A percentile compares a stretch with the other conserved stretches of the same genome.
Evolutionary conservation across 106 monocot species (phyloP).

Genomic region (Allium sativum): DNA sequence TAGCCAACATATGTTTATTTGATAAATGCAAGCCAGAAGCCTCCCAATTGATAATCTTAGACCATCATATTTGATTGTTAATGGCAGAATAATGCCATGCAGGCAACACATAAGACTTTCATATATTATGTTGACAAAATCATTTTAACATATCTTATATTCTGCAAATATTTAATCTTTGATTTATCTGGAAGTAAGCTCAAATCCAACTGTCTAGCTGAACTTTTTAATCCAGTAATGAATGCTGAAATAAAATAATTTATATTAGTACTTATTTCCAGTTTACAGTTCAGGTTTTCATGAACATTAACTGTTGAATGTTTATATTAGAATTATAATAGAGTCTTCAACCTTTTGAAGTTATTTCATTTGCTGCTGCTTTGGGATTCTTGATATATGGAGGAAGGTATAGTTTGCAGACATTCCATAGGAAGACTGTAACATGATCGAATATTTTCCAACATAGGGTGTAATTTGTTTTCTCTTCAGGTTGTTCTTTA

Average conservation of each 20-base stretch:
- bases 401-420: constrained; percentile 42
- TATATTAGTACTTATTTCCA: not conserved
- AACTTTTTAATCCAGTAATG: constrained; percentile 54
- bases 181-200: constrained; percentile 28
- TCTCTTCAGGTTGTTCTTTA: no score
- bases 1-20: not conserved
- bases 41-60: constrained; percentile 48
- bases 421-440: no score
- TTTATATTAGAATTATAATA: not conserved
- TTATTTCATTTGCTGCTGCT: constrained; percentile 67
- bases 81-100: constrained; percentile 45
- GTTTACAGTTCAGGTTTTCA: not conserved
- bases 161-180: constrained; percentile 46
- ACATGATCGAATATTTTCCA: no score
- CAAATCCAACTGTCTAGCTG: constrained; percentile 32
- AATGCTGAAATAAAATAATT: not conserved
- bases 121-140: not conserved
- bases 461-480: no score
- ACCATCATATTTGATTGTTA: constrained; percentile 58
- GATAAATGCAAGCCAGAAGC: constrained; percentile 50
- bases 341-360: constrained; percentile 21
- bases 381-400: constrained; percentile 86
- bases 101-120: constrained; percentile 30
- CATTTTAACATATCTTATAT: not conserved
- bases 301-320: not conserved